Evolutionary conservation across 2,329 filamentous ascomycete genomes (phyloP), one percentile per base, ranked within the genome.

Genomic region (Geosmithia flava): DNA sequence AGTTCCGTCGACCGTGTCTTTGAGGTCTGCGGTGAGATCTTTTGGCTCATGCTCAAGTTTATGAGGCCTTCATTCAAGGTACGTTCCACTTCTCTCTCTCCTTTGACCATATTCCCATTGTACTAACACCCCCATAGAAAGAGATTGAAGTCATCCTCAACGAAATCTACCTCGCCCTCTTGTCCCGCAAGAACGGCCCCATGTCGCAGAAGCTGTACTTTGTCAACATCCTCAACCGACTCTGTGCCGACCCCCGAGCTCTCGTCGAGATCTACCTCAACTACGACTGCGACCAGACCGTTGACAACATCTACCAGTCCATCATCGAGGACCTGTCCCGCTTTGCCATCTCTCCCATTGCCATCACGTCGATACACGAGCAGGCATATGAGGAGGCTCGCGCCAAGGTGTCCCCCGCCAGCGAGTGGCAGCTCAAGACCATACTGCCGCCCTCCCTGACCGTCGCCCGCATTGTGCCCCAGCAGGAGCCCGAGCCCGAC

Each of bases 131-230:
- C 29, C 6, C 48, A 50, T 59, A 88, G 81, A 95, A 95, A 78
- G 93, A 98, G 62, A 86, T 98, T 48, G 93, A 97, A 64, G 91
- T 98, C 0, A 97, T 98, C 61, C 68, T 98, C 50, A 97, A 97
- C 62, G 93, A 98, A 61, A 94, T 98, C 29, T 98, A 98, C 60
- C 71, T 98, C 5, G 85, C 90, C 1, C 87, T 97, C 42, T 70
- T 98, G 39, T 91, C 95, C 46, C 86, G 91, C 63, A 81, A 84
- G 53, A 90, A 82, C 50, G 89, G 91, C 0, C 91, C 91, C 3
- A 69, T 84, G 10, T 89, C 89, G 51, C 93, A 98, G 61, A 98
- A 97, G 65, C 78, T 93, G 48, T 89, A 91, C 60, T 93, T 97
- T 55, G 79, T 98, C 63, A 82, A 81, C 51, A 80, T 98, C 23